These are phyloP conservation scores for Epichloe baconii DNA, from an alignment of 2,329 filamentous ascomycete species.

Conservation along the genomic window DNA sequence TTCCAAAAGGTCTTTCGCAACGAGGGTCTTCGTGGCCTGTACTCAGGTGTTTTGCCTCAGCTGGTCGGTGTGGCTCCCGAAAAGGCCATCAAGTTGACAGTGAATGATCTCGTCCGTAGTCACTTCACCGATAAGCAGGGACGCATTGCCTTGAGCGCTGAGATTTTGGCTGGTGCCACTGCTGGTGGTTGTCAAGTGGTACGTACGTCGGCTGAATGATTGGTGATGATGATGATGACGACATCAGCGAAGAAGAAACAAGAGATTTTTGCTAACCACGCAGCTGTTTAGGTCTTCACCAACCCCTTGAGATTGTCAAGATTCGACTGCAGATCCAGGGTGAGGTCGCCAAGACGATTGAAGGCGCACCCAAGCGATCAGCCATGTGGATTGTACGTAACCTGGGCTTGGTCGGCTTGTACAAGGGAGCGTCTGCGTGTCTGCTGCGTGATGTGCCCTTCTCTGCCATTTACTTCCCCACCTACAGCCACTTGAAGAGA, in stretches of 20 bases:
- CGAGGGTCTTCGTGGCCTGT: slow-evolving; percentile 79
- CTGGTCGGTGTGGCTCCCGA: slow-evolving; percentile 96
- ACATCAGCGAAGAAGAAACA: neutral
- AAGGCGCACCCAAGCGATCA: slow-evolving; percentile 72
- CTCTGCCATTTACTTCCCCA: slow-evolving; percentile 97
- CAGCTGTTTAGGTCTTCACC: slow-evolving; percentile 61
- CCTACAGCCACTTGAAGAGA: slow-evolving; percentile 87
- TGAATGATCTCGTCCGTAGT: slow-evolving; percentile 83
- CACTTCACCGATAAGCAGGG: slow-evolving; percentile 65
- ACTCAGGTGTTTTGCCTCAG: slow-evolving; percentile 90
- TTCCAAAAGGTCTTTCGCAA: slow-evolving; percentile 86
- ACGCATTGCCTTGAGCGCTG: slow-evolving; percentile 55
- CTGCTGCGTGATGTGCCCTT: slow-evolving; percentile 93
- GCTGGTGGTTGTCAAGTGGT: slow-evolving; percentile 95
- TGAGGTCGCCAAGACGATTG: slow-evolving; percentile 78
- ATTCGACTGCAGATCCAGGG: slow-evolving; percentile 96
- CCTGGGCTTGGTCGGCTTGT: slow-evolving; percentile 82
- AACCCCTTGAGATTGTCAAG: slow-evolving; percentile 99
- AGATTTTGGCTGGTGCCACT: slow-evolving; percentile 76
- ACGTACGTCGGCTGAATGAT: slow-evolving; percentile 43
- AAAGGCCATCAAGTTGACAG: slow-evolving; percentile 97
- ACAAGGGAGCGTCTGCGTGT: slow-evolving; percentile 93
- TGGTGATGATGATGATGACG: neutral
- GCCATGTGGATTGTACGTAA: slow-evolving; percentile 98
- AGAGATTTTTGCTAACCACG: neutral